Evolutionary conservation across 257 asterid genomes (phyloP).

Genomic region (Solanum lycopersicoides): DNA sequence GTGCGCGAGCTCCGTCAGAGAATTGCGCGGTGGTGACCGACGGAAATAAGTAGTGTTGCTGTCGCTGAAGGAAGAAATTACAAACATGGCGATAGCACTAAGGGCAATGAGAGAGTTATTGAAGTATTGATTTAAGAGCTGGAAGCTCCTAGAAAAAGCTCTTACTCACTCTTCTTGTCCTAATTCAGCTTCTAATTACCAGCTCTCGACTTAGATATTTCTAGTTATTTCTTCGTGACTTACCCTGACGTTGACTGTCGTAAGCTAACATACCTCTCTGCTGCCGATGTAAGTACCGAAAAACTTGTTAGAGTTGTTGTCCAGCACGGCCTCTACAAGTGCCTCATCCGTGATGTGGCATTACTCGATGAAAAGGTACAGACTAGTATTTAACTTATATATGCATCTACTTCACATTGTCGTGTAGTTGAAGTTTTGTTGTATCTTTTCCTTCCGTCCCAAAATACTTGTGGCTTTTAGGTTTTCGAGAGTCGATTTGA

Average conservation of each 20-base stretch:
- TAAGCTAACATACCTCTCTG: constrained; percentile 28
- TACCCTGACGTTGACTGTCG: constrained; percentile 55
- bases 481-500: too few species aligned
- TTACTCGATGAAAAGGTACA: too few species aligned
- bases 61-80: not conserved
- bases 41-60: too few species aligned
- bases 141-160: constrained; percentile 59
- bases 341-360: constrained; percentile 16
- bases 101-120: constrained; percentile 35
- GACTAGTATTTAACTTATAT: too few species aligned
- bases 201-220: constrained; percentile 46
- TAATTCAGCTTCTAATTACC: constrained; percentile 35
- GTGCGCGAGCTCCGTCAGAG: too few species aligned
- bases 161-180: constrained; percentile 26
- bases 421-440: too few species aligned
- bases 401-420: too few species aligned
- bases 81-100: constrained; percentile 13
- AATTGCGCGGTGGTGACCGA: too few species aligned
- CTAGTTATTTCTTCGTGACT: constrained; percentile 29
- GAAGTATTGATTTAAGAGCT: constrained; percentile 26
- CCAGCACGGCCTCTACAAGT: constrained; percentile 38
- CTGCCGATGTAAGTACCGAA: too few species aligned
- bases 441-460: too few species aligned
- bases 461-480: too few species aligned
- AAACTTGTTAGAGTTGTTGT: constrained; percentile 65